phyloP scores from a whole-genome alignment of 495 filamentous ascomycete genomes.

The Filosporella fistucella region DNA sequence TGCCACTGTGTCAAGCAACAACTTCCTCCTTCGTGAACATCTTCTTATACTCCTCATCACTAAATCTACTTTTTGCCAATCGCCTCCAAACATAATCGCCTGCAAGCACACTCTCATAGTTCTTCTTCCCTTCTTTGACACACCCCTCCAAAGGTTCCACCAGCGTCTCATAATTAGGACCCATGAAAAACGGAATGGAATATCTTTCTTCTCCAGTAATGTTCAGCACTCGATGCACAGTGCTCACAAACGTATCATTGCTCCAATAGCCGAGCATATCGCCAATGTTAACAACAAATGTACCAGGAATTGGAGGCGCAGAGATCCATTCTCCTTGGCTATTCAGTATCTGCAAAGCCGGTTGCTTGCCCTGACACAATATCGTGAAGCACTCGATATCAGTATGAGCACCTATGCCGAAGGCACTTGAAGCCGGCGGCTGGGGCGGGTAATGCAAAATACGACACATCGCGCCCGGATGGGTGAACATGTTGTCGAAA shows the following conservation, averaged over 20 bases:
- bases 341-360: background rate
- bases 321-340: background rate
- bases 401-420: conserved; percentile 3
- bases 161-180: background rate
- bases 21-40: conserved; percentile 1
- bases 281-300: background rate
- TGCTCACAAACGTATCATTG: conserved; percentile 34
- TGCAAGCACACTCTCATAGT: background rate
- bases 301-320: background rate
- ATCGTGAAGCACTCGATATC: background rate
- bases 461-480: background rate
- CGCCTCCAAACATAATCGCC: background rate
- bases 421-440: background rate
- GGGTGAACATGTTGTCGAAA: conserved; percentile 1
- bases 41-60: background rate
- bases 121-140: conserved; percentile 3
- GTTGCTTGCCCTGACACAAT: background rate
- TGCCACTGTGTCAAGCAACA: conserved; percentile 1
- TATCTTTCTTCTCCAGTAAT: conserved; percentile 36
- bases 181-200: conserved; percentile 37
- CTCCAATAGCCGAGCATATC: conserved; percentile 21
- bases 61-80: background rate
- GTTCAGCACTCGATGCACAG: conserved; percentile 36
- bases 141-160: background rate
- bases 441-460: background rate